A percentile compares a stretch with the other conserved stretches of the same genome.
Evolutionary conservation across 148 eudicot genomes (phyloP).

Genomic region (Fagopyrum esculentum): DNA sequence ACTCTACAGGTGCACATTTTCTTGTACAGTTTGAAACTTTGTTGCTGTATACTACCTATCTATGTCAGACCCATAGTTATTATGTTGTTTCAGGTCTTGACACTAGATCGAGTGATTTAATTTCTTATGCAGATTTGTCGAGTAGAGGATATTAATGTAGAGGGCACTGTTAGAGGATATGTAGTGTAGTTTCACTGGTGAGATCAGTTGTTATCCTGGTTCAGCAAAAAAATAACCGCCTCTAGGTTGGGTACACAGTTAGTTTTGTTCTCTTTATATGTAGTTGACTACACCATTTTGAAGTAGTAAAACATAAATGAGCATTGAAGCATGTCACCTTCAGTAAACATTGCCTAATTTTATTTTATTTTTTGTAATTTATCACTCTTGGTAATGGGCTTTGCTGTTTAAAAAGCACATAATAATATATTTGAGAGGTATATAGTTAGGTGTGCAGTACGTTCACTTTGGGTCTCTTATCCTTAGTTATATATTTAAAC

Average conservation of each 20-base stretch:
- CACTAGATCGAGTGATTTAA: conserved; percentile 16
- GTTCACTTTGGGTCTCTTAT: background rate
- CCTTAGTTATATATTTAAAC: background rate
- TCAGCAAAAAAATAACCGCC: conserved; percentile 65
- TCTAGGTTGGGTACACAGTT: conserved; percentile 70
- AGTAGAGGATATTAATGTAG: conserved; percentile 69
- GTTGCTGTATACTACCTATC: conserved; percentile 5
- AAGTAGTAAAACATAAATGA: too few species aligned
- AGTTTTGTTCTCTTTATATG: background rate
- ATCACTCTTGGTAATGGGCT: too few species aligned
- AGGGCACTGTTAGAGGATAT: conserved; percentile 74
- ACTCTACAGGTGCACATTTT: conserved; percentile 63
- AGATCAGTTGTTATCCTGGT: conserved; percentile 55
- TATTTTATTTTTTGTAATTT: too few species aligned
- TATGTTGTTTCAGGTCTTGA: background rate
- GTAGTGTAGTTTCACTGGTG: conserved; percentile 84
- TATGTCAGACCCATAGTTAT: conserved; percentile 5
- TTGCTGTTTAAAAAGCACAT: too few species aligned
- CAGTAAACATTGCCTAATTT: too few species aligned
- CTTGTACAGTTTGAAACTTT: conserved; percentile 16
- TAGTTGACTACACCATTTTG: background rate
- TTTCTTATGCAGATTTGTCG: conserved; percentile 65
- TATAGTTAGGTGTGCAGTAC: background rate
- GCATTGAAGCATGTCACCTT: too few species aligned
- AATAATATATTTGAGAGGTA: background rate